Evolutionary conservation across 192 early-diverging fungal genomes (phyloP), one percentile per base, ranked within the genome.

Genomic region (Lobosporangium transversale): DNA sequence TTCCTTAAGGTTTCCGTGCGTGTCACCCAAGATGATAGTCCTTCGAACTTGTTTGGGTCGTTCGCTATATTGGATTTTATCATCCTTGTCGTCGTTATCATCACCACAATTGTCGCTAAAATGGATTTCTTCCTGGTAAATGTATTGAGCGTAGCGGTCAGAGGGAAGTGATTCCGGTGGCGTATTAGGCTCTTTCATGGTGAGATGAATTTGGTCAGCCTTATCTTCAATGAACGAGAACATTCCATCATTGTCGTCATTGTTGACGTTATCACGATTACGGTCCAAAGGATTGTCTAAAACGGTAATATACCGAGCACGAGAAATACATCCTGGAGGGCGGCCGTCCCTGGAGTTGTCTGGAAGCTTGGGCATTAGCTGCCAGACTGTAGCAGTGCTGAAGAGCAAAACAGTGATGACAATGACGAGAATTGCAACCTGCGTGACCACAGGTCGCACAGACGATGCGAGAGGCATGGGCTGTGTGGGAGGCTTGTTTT

Each of bases 21-120:
- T 81, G 53, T 93, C 92, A 6, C 92, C 92, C 17, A 93, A 83
- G 15, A 93, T 85, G 29, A 91, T 81, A 44, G 89, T 74, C 6
- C 90, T 76, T 18, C 18, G 42, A 1, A 49, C 3, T 0, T 18
- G 49, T 14, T 43, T 42, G 3, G 3, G 55, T n/a, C n/a, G n/a
- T n/a, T n/a, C n/a, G n/a, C n/a, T n/a, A n/a, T n/a, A n/a, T 8
- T 20, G 11, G 1, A 58, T 11, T 7, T 17, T 10, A 1, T 33
- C n/a, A 2, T 45, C 14, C 20, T 7, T 51, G 33, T 58, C 35
- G 15, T 43, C 18, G 37, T 55, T 26, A 24, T 23, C 37, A 33
- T 21, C 27, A 30, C 15, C 15, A 15, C 4, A 8, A 15, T 9
- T 24, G 29, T 42, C 42, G 23, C 44, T 29, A 12, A 66, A 40